These are phyloP conservation scores for Pugionium dolabratum DNA, from an alignment of 345 rosid genomes.

Conservation along the genomic window DNA sequence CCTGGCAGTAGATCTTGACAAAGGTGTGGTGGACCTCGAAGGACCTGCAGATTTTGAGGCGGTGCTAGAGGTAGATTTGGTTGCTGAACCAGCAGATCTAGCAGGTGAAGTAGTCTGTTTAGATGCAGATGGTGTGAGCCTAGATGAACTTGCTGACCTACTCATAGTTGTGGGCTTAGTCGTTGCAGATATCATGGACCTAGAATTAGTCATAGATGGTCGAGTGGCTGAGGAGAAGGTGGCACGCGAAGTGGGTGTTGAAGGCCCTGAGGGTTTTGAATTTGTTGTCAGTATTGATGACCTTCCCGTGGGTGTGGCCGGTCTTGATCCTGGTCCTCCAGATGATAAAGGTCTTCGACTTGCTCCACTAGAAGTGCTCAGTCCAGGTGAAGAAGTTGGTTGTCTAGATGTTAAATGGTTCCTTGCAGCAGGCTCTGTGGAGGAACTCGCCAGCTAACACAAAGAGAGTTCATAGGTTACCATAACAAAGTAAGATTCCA, in stretches of 20 bases:
- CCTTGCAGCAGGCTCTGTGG: conserved; percentile 59
- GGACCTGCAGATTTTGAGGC: conserved; percentile 54
- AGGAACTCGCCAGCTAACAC: conserved; percentile 67
- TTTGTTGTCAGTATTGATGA: conserved; percentile 51
- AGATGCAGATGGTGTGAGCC: conserved; percentile 45
- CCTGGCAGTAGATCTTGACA: conserved; percentile 69
- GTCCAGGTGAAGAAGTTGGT: conserved; percentile 67
- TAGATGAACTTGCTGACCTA: conserved; percentile 45
- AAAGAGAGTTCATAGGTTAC: conserved; percentile 21
- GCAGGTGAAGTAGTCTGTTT: conserved; percentile 51
- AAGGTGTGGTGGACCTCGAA: conserved; percentile 82
- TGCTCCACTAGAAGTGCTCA: conserved; percentile 59
- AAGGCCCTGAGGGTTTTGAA: conserved; percentile 69
- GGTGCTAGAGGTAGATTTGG: conserved; percentile 46
- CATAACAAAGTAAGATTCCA: conserved; percentile 25
- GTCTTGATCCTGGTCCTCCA: conserved; percentile 94
- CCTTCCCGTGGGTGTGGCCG: conserved; percentile 83
- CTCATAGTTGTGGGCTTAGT: conserved; percentile 46
- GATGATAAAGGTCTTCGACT: conserved; percentile 92
- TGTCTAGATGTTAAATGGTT: conserved; percentile 68
- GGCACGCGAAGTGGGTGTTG: conserved; percentile 84
- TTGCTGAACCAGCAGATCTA: conserved; percentile 44
- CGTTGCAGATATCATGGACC: conserved; percentile 46
- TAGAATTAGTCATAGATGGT: conserved; percentile 33
- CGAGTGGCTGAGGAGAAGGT: conserved; percentile 58